A percentile compares a stretch with the other conserved stretches of the same genome.
Conservation (phyloP, 2,329 filamentous ascomycete species). For the Pseudogymnoascus sp. region DNA sequence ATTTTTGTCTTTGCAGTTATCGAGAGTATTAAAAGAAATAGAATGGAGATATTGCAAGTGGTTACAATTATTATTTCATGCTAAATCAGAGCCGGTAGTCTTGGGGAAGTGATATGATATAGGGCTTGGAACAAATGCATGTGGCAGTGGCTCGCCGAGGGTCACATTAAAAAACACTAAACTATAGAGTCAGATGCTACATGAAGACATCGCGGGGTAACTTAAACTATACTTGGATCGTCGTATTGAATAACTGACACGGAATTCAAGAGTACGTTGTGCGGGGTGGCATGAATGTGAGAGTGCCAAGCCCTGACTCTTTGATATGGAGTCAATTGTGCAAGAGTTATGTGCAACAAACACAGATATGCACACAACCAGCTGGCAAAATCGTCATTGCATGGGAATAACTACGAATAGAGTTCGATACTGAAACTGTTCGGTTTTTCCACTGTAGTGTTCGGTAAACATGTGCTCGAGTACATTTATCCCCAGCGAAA, state of each 20-base stretch:
- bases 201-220: background rate
- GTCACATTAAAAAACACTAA: background rate
- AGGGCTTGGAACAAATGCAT: background rate
- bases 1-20: background rate
- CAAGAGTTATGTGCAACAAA: background rate
- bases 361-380: background rate
- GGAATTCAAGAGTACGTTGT: background rate
- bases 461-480: background rate
- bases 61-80: background rate
- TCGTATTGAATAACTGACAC: background rate
- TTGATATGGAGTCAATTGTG: background rate
- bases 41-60: background rate
- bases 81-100: background rate
- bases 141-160: slow-evolving; percentile 1
- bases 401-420: background rate
- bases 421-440: background rate
- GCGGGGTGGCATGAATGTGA: background rate
- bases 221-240: background rate
- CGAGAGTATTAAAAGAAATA: background rate
- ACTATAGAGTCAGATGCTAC: background rate
- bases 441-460: background rate
- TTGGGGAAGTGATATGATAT: background rate
- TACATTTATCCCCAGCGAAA: background rate
- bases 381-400: background rate
- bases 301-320: background rate